Conservation (phyloP, 2,329 filamentous ascomycete species). For the Pestalotiopsis fici region DNA sequence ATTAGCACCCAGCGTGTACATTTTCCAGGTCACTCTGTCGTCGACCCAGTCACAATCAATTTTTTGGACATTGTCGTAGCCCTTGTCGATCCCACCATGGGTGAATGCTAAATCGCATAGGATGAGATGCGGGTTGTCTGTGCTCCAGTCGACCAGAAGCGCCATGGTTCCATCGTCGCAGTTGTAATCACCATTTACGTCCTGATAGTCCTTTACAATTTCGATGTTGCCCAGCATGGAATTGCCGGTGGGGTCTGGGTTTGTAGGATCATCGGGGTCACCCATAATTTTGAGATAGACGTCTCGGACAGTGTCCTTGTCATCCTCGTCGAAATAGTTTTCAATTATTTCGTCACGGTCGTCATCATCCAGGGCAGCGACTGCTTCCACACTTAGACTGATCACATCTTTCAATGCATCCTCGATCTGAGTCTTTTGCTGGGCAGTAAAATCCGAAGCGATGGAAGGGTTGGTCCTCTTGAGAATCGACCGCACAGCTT, state of each 20-base stretch:
- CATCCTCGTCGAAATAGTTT: not conserved
- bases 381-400: not conserved
- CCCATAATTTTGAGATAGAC: not conserved
- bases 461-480: not conserved
- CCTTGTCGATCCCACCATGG: not conserved
- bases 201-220: not conserved
- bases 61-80: not conserved
- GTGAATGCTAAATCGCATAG: not conserved
- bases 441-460: too few relatives aligned
- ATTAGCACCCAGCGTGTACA: not conserved
- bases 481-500: not conserved
- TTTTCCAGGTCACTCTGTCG: not conserved
- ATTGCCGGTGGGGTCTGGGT: not conserved
- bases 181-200: not conserved
- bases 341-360: not conserved
- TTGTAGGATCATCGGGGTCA: not conserved
- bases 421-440: too few relatives aligned
- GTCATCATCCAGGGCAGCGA: not conserved
- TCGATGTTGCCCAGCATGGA: not conserved
- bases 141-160: not conserved
- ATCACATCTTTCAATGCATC: too few relatives aligned
- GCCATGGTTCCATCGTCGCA: not conserved
- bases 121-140: not conserved
- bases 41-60: not conserved
- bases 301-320: not conserved